Percentiles rank a stretch among this genome's conserved stretches.
These are phyloP conservation scores for Clarireedia hainanense DNA, from an alignment of 2,329 filamentous ascomycete species.

Conservation along the genomic window DNA sequence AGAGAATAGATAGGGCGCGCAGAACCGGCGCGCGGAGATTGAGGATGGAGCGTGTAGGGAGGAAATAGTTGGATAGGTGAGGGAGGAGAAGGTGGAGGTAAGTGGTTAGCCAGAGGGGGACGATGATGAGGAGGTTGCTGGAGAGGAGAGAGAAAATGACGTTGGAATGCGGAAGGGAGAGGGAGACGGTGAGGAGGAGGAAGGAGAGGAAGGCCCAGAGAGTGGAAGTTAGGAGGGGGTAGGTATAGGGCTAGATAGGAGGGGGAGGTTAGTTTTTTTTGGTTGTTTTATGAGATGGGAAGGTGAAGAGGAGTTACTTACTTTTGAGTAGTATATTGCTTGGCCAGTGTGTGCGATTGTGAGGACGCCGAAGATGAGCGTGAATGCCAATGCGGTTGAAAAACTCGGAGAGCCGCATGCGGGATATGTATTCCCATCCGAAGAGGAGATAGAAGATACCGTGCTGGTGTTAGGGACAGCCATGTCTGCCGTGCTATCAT, in stretches of 20 bases:
- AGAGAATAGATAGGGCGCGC: background rate
- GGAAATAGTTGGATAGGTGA: conserved; percentile 28
- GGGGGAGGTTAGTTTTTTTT: background rate
- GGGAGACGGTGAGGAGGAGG: conserved; percentile 34
- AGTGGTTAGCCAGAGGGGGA: conserved; percentile 29
- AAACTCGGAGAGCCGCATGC: conserved; percentile 32
- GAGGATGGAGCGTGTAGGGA: conserved; percentile 22
- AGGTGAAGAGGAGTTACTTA: background rate
- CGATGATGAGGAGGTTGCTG: conserved; percentile 34
- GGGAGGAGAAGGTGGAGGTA: conserved; percentile 30
- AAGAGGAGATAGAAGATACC: conserved; percentile 31
- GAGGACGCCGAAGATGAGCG: conserved; percentile 31
- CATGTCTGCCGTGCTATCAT: too few species aligned
- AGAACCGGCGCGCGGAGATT: background rate
- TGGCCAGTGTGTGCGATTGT: conserved; percentile 30
- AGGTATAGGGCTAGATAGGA: background rate
- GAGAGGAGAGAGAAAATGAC: conserved; percentile 29
- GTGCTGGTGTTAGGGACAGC: background rate
- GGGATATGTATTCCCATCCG: background rate
- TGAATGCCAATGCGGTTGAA: conserved; percentile 30
- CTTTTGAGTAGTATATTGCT: conserved; percentile 30
- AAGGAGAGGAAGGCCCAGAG: conserved; percentile 36
- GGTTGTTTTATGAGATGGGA: too few species aligned
- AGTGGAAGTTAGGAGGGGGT: conserved; percentile 32
- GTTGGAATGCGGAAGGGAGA: conserved; percentile 30